Evolutionary conservation across 352 stramenopile genomes (phyloP).

Genomic region (Phytophthora nicotianae): DNA sequence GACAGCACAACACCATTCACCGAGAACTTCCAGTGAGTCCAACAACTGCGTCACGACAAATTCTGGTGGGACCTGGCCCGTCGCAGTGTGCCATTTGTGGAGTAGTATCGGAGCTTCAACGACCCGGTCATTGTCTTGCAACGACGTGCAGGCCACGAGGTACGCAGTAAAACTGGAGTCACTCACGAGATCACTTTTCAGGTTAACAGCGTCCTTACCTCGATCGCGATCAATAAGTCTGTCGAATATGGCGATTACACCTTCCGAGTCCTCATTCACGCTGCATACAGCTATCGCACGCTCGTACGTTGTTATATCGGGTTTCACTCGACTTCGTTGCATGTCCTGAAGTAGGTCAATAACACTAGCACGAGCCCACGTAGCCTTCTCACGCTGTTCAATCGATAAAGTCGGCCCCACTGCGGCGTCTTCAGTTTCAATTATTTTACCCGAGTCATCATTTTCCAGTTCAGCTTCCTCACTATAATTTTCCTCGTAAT

Average conservation of each 20-base stretch:
- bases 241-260: conserved; percentile 49
- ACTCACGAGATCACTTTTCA: conserved; percentile 38
- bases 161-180: conserved; percentile 50
- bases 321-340: conserved; percentile 36
- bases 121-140: conserved; percentile 41
- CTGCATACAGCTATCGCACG: conserved; percentile 47
- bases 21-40: conserved; percentile 48
- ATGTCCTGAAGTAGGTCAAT: conserved; percentile 43
- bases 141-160: conserved; percentile 38
- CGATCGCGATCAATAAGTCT: conserved; percentile 27
- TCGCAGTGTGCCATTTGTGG: conserved; percentile 42
- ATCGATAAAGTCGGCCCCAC: neutral
- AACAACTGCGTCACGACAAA: conserved; percentile 51
- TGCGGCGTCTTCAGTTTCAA: neutral
- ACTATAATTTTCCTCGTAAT: conserved; percentile 9
- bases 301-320: conserved; percentile 37
- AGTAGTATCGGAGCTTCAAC: conserved; percentile 40
- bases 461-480: conserved; percentile 3
- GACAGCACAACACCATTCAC: conserved; percentile 53
- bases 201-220: conserved; percentile 2
- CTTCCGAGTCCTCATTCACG: conserved; percentile 43
- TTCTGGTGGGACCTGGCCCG: conserved; percentile 27
- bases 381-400: conserved; percentile 26
- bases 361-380: conserved; percentile 34
- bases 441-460: neutral